Conservation (phyloP, 805 yeast species). For the Hanseniaspora clermontiae region DNA sequence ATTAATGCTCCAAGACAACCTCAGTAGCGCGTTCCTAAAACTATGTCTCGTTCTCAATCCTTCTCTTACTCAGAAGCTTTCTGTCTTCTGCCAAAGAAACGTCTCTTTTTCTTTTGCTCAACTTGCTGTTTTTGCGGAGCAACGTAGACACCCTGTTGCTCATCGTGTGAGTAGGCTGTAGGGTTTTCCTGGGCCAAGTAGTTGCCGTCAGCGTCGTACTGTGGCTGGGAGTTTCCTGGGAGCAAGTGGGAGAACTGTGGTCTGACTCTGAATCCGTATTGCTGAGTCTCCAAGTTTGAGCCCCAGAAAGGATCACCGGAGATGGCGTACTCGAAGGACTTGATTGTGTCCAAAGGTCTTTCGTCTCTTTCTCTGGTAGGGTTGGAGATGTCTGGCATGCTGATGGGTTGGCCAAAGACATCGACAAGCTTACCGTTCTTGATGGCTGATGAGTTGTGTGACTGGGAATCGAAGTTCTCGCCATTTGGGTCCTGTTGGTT, state of each 20-base stretch:
- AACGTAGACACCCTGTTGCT: conserved; percentile 49
- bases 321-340: conserved; percentile 85
- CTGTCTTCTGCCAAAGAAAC: conserved; percentile 62
- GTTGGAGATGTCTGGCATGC: conserved; percentile 73
- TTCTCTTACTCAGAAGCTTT: background rate
- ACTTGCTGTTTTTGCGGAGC: conserved; percentile 36
- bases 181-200: conserved; percentile 20
- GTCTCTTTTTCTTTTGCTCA: conserved; percentile 62
- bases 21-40: no score
- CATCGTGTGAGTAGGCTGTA: conserved; percentile 24
- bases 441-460: conserved; percentile 17
- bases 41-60: no score
- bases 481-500: conserved; percentile 5
- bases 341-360: conserved; percentile 90
- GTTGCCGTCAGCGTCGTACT: conserved; percentile 23
- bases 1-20: no score
- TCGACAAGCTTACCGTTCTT: conserved; percentile 36
- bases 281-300: conserved; percentile 66
- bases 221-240: conserved; percentile 20
- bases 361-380: conserved; percentile 91
- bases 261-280: conserved; percentile 78
- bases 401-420: conserved; percentile 73
- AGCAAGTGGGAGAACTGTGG: conserved; percentile 35
- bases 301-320: conserved; percentile 74
- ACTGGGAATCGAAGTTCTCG: conserved; percentile 18